phyloP scores from a whole-genome alignment of 2,329 filamentous ascomycete genomes.

The Beauveria asiatica region DNA sequence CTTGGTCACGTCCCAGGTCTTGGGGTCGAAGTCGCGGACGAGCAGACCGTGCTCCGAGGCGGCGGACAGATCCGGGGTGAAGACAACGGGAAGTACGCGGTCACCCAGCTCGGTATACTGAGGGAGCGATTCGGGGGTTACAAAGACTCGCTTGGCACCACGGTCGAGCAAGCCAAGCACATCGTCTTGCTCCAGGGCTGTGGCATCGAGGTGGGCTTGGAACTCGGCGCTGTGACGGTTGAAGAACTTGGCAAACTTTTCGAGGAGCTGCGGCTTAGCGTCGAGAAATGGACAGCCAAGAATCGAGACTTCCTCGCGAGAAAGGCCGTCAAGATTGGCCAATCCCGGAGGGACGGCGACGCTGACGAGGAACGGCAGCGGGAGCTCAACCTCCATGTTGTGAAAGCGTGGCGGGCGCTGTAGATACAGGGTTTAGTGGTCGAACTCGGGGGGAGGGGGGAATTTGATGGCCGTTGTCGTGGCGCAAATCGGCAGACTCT shows the following conservation, averaged over 20 bases:
- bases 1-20: slow-evolving; percentile 29
- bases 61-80: slow-evolving; percentile 35
- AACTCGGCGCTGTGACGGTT: slow-evolving; percentile 41
- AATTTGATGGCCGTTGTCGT: not conserved
- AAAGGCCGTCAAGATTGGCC: slow-evolving; percentile 43
- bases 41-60: slow-evolving; percentile 43
- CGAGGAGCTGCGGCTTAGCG: slow-evolving; percentile 39
- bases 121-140: slow-evolving; percentile 59
- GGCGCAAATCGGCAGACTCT: not conserved
- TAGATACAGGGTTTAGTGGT: not conserved
- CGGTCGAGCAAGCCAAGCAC: slow-evolving; percentile 74
- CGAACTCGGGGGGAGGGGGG: not conserved
- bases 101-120: slow-evolving; percentile 47
- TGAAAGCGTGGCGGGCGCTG: slow-evolving; percentile 2
- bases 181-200: slow-evolving; percentile 59
- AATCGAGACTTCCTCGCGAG: slow-evolving; percentile 47
- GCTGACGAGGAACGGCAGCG: slow-evolving; percentile 54
- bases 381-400: slow-evolving; percentile 55
- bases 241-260: slow-evolving; percentile 39
- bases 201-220: slow-evolving; percentile 68
- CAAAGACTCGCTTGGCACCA: slow-evolving; percentile 79
- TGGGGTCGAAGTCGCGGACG: slow-evolving; percentile 42
- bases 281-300: slow-evolving; percentile 52
- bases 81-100: slow-evolving; percentile 45
- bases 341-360: slow-evolving; percentile 44